A percentile compares a stretch with the other conserved stretches of the same genome.
Evolutionary conservation across 2,329 filamentous ascomycete genomes (phyloP).

Genomic region (Trichoderma koningiopsis): DNA sequence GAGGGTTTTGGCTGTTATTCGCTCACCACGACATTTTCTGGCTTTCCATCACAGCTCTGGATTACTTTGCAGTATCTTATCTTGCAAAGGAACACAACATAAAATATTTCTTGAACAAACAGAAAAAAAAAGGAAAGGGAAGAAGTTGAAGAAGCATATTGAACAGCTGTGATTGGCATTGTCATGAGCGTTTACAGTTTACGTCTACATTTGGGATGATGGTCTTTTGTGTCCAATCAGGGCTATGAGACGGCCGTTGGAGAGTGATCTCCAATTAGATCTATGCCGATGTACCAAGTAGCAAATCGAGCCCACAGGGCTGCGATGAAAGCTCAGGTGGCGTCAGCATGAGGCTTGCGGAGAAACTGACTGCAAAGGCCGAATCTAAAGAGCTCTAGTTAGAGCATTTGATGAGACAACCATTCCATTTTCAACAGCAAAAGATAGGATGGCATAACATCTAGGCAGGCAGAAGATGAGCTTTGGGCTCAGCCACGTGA

Average conservation of each 20-base stretch:
- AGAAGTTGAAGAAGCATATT: conserved; percentile 13
- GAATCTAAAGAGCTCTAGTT: background rate
- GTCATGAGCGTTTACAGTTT: conserved; percentile 25
- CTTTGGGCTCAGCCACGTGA: background rate
- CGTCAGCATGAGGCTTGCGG: background rate
- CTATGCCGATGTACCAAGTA: background rate
- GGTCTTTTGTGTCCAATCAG: background rate
- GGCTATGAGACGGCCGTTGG: background rate
- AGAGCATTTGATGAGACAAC: conserved; percentile 2
- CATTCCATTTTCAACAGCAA: background rate
- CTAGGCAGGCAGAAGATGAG: background rate
- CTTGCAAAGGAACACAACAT: conserved; percentile 5
- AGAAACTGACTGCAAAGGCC: background rate
- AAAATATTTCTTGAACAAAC: conserved; percentile 8
- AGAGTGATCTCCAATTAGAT: background rate
- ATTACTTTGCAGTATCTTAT: conserved; percentile 25
- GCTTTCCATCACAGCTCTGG: conserved; percentile 31
- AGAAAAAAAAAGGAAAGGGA: background rate
- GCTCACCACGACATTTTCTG: conserved; percentile 31
- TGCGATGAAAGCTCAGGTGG: background rate
- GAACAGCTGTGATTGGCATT: conserved; percentile 28
- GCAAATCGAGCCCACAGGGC: background rate
- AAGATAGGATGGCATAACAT: background rate
- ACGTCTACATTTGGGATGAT: conserved; percentile 19
- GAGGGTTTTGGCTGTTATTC: conserved; percentile 30